Evolutionary conservation across 1,139 yeast genomes (phyloP).

Genomic region (Blastobotrys illinoisensis): DNA sequence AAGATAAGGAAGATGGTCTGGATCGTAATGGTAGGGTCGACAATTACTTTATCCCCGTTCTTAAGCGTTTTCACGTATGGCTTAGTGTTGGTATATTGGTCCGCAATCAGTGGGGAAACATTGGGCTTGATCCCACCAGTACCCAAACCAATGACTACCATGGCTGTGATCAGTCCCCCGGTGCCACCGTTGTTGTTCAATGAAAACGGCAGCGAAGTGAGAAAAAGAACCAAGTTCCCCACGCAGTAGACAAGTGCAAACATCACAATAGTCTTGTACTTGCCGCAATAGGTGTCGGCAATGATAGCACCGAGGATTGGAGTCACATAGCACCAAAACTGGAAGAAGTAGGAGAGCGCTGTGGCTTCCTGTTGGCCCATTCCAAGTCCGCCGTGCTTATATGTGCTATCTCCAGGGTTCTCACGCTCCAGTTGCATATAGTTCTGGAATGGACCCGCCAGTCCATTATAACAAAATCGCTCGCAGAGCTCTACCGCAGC

Average conservation of each 20-base stretch:
- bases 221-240: constrained; percentile 58
- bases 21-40: constrained; percentile 64
- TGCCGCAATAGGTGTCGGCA: constrained; percentile 70
- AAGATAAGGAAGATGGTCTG: constrained; percentile 72
- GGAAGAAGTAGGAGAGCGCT: constrained; percentile 68
- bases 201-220: constrained; percentile 65
- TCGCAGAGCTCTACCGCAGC: constrained; percentile 78
- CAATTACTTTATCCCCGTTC: constrained; percentile 59
- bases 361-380: constrained; percentile 63
- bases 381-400: constrained; percentile 58
- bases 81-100: constrained; percentile 55
- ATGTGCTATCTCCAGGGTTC: constrained; percentile 24
- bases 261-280: constrained; percentile 59
- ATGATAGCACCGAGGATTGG: constrained; percentile 74
- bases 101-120: constrained; percentile 72
- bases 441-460: constrained; percentile 69
- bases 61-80: constrained; percentile 56
- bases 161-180: constrained; percentile 51
- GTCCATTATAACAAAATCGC: constrained; percentile 75
- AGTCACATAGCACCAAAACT: constrained; percentile 76
- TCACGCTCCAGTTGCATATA: constrained; percentile 52
- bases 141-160: constrained; percentile 66
- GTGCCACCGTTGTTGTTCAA: constrained; percentile 35
- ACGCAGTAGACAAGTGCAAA: constrained; percentile 55
- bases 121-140: constrained; percentile 81